Base-by-base conservation (phyloP, 1,284 basidiomycete genomes). In the Retiboletus flavoniger region DNA sequence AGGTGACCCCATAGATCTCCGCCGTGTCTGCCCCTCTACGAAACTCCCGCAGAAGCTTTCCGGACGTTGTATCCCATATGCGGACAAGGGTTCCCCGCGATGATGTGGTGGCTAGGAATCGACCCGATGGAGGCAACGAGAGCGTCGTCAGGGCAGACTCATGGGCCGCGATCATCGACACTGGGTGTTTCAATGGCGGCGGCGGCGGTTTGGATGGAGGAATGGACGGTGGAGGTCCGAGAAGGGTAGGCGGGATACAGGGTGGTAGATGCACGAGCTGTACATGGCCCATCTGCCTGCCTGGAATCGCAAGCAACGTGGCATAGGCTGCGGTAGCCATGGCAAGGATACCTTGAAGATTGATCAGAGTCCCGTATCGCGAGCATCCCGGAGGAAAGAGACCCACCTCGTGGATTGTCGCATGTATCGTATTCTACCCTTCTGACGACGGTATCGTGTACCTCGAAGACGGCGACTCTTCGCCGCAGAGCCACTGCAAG, bases 1-100 rank as follows among this genome's bases (percentile, higher is more conserved):
- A 89, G 50, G 84, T 84, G 19, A 94, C 85, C 1, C 93, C 93
- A 74, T 94, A 97, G 52, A 98, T 95, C 64, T 91, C 88, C 17
- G 95, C 95, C 60, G 89, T 86, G 70, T 98, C 95, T 16, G 90
- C 84, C 4, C 95, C 95, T 68, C 95, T 80, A 51, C 95, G 77
- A 32, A 98, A 78, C 69, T 97, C 95, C 47, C 86, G 78, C 42
- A 93, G 74, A 40, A 91, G 82, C 59, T 87, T 87, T 7, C 93
- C 91, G 3, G 85, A 82, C 14, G 75, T 68, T 0, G 89, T 75
- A 69, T 96, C 91, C 94, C 94, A 98, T 59, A 97, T 82, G 41
- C 95, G 82, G 34, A 98, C 81, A 34, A 98, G 78, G 2, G 95
- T 98, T 7, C 95, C 95, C 52, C 87, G 80, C 38, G 83, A 78